Conservation (phyloP, 345 rosid genomes). For the Brassica carinata region DNA sequence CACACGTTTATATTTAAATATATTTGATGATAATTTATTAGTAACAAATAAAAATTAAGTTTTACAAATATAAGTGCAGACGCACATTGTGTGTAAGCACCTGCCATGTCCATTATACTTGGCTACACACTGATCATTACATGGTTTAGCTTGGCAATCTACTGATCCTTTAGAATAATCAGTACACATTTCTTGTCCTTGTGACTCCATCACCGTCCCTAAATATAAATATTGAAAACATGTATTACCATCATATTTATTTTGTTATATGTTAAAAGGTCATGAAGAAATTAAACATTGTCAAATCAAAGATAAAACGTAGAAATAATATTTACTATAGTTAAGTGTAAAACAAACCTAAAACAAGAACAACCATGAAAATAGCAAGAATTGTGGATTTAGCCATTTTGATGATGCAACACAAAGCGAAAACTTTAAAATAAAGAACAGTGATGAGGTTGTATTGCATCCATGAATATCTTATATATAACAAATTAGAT, state of each 20-base stretch:
- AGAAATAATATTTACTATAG: not conserved
- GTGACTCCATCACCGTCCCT: not conserved
- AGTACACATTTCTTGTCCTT: not conserved
- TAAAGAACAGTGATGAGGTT: too few species aligned
- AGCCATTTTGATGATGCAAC: too few species aligned
- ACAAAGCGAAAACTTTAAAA: too few species aligned
- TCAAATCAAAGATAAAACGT: not conserved
- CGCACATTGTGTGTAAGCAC: not conserved
- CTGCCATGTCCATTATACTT: not conserved
- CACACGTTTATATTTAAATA: too few species aligned
- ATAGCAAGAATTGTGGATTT: too few species aligned
- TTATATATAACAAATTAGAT: not conserved
- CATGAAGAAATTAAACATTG: not conserved
- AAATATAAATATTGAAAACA: not conserved
- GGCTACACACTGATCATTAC: not conserved
- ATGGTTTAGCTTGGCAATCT: too few species aligned
- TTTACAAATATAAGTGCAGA: too few species aligned
- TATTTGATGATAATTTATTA: too few species aligned
- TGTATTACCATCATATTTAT: not conserved
- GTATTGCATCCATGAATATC: not conserved
- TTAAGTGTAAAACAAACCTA: not conserved
- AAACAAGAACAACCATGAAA: not conserved
- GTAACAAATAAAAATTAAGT: too few species aligned
- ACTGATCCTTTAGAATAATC: not conserved
- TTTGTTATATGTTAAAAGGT: not conserved